Conservation (phyloP, 768 basidiomycete species). For the Gymnopilus junonius region DNA sequence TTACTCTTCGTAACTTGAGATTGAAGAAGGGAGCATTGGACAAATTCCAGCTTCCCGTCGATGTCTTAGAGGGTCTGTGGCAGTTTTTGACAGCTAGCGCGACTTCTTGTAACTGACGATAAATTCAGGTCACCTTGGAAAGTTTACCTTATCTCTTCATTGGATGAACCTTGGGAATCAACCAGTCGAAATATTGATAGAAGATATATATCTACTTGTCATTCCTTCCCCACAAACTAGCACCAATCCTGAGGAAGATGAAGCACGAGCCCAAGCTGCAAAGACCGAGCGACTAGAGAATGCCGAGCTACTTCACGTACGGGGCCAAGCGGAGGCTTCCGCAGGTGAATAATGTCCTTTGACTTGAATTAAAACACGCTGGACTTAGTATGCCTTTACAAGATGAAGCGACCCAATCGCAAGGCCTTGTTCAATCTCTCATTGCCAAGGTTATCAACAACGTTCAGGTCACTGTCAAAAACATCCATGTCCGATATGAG, state of each 20-base stretch:
- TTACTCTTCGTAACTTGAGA: constrained; percentile 79
- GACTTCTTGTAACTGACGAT: neutral
- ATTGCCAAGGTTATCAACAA: constrained; percentile 94
- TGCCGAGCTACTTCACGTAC: constrained; percentile 82
- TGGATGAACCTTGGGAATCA: constrained; percentile 90
- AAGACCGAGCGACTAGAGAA: constrained; percentile 90
- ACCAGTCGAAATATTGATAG: constrained; percentile 90
- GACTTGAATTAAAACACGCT: neutral
- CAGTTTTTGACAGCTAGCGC: neutral
- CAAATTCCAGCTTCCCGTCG: constrained; percentile 93
- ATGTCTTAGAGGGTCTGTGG: constrained; percentile 86
- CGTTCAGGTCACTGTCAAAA: constrained; percentile 92
- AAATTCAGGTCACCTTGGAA: constrained; percentile 78
- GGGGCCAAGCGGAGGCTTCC: constrained; percentile 55
- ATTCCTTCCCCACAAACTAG: constrained; percentile 75
- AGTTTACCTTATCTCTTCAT: constrained; percentile 82
- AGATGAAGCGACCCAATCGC: constrained; percentile 71
- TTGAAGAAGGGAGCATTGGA: constrained; percentile 94
- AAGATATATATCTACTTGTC: constrained; percentile 95
- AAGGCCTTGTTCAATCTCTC: constrained; percentile 84
- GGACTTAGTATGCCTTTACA: constrained; percentile 5
- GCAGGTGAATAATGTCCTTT: constrained; percentile 39
- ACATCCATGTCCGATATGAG: constrained; percentile 96
- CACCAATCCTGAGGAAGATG: constrained; percentile 84
- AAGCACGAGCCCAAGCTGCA: constrained; percentile 75